Evolutionary conservation across 2,329 filamentous ascomycete species (phyloP), one percentile per base, ranked within the genome.

Genomic region (Dendrostoma leiphaemia): DNA sequence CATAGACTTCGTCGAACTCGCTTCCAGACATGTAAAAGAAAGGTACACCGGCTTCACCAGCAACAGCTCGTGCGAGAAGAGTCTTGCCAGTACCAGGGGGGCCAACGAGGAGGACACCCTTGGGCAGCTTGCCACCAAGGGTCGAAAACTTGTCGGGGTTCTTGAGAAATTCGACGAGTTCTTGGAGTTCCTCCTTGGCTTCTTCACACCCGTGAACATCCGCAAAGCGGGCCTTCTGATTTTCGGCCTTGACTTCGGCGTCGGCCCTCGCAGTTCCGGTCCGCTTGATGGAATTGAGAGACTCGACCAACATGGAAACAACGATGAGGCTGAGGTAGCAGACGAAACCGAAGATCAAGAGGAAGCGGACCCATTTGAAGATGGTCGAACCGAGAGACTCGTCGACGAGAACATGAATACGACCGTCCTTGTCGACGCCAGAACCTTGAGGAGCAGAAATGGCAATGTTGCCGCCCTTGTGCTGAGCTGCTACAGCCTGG

Each of bases 1-100:
- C 95, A 66, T 97, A 99, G 49, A 99, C 88, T 72, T 99, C 94
- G 66, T 99, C 94, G 67, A 99, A 99, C 70, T 99, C 94, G 55
- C 91, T 96, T 48, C 94, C 94, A 66, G 94, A 99, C 93, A 99
- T 97, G 81, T 97, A 99, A 80, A 97, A 99, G 80, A 99, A 99
- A 1, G 94, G 94, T 17, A 99, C 94, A 53, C 93, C 94, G 51
- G 94, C 92, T 75, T 99, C 94, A 49, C 94, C 94, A 45, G 94
- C 94, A 57, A 99, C 94, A 52, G 94, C 95, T 65, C 94, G 88
- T 59, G 94, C 94, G 58, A 99, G 83, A 37, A 99, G 83, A 12
- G 94, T 99, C 76, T 99, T 99, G 74, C 94, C 94, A 58, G 94
- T 99, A 75, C 94, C 94, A 49, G 94, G 94, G 67, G 94, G 94